These are phyloP conservation scores for Schizothecium vesticola DNA, from an alignment of 495 filamentous ascomycete species.

Conservation along the genomic window DNA sequence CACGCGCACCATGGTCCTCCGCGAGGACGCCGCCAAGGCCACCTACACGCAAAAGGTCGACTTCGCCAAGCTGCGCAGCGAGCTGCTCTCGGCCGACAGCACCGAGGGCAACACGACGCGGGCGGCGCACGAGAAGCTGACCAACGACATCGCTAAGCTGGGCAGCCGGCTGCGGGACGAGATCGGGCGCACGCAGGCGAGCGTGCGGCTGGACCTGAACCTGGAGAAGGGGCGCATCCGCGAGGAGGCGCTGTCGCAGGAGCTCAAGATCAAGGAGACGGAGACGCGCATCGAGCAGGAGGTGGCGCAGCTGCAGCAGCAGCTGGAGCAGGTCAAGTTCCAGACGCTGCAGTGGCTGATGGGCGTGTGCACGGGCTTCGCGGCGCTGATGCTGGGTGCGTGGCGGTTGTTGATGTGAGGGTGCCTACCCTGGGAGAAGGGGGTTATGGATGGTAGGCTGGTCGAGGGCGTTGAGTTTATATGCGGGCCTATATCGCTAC, in stretches of 20 bases:
- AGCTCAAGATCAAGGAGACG: conserved; percentile 98
- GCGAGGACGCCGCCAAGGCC: conserved; percentile 79
- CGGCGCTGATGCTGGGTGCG: conserved; percentile 89
- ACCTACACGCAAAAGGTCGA: conserved; percentile 99
- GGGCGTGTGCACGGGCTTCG: conserved; percentile 90
- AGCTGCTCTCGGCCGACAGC: conserved; percentile 84
- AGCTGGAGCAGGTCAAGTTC: conserved; percentile 96
- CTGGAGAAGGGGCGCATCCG: conserved; percentile 94
- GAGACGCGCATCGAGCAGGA: conserved; percentile 98
- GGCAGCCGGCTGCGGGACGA: conserved; percentile 86
- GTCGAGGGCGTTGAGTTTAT: background rate
- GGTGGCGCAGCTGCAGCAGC: conserved; percentile 81
- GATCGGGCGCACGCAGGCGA: conserved; percentile 86
- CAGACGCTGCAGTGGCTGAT: conserved; percentile 97
- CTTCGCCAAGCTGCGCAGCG: conserved; percentile 95
- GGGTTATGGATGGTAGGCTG: no score
- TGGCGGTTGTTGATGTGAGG: conserved; percentile 75
- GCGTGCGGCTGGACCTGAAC: conserved; percentile 86
- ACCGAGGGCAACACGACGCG: conserved; percentile 84
- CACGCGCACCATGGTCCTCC: conserved; percentile 96
- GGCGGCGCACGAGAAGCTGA: conserved; percentile 84
- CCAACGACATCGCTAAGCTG: conserved; percentile 90
- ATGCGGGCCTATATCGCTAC: background rate
- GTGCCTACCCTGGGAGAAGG: no score
- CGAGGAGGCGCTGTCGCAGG: conserved; percentile 94